Evolutionary conservation across 2,329 filamentous ascomycete species (phyloP).

Genomic region (Pyrenophora teres): DNA sequence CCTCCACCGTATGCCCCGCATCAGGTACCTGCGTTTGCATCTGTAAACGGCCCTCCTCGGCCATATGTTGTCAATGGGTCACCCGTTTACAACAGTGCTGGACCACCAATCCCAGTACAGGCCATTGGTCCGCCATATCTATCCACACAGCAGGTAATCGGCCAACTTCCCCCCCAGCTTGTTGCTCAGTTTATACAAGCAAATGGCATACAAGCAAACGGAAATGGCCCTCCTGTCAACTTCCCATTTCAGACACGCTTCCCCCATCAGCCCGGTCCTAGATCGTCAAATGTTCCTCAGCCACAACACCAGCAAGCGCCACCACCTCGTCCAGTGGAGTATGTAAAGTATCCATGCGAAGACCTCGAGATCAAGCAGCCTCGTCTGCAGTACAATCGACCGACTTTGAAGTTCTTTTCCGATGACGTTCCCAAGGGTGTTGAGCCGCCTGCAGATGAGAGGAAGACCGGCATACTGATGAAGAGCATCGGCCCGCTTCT

Average conservation of each 20-base stretch:
- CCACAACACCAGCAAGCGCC: slow-evolving; percentile 61
- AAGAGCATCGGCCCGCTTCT: slow-evolving; percentile 82
- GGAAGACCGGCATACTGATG: slow-evolving; percentile 68
- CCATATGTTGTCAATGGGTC: slow-evolving; percentile 11
- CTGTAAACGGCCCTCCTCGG: slow-evolving; percentile 6
- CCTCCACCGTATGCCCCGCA: slow-evolving; percentile 72
- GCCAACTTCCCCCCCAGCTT: slow-evolving; percentile 26
- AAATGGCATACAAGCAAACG: slow-evolving; percentile 22
- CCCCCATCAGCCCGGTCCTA: slow-evolving; percentile 50
- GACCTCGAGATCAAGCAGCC: slow-evolving; percentile 80
- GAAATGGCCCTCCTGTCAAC: slow-evolving; percentile 26
- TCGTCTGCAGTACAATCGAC: slow-evolving; percentile 67
- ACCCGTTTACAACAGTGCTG: slow-evolving; percentile 6
- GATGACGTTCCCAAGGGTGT: slow-evolving; percentile 57
- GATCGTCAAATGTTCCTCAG: slow-evolving; percentile 48
- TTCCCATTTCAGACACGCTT: slow-evolving; percentile 44
- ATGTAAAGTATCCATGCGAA: slow-evolving; percentile 94
- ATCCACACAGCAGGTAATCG: slow-evolving; percentile 17
- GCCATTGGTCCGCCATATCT: slow-evolving; percentile 11
- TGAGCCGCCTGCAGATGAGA: slow-evolving; percentile 43
- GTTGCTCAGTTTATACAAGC: slow-evolving; percentile 24
- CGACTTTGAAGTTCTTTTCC: slow-evolving; percentile 77
- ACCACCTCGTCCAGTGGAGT: slow-evolving; percentile 45
- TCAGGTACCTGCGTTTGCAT: slow-evolving; percentile 52
- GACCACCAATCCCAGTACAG: slow-evolving; percentile 5